Evolutionary conservation across 2,329 filamentous ascomycete genomes (phyloP).

Genomic region (Epichloe sibirici): DNA sequence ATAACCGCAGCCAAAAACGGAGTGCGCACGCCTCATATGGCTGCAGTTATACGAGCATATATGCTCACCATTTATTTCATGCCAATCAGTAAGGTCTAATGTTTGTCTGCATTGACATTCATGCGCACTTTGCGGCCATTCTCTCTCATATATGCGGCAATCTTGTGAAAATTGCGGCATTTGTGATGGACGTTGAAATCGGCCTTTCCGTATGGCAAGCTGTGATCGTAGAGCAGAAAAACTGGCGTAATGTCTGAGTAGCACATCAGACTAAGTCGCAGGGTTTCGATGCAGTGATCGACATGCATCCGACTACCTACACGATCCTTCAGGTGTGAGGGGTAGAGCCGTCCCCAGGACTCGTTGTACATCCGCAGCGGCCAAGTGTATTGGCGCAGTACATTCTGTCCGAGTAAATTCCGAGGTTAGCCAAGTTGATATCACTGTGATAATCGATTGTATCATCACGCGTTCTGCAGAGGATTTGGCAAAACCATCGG

Average conservation of each 20-base stretch:
- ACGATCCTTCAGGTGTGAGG: background rate
- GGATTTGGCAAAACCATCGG: no score
- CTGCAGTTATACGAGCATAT: no score
- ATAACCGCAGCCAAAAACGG: no score
- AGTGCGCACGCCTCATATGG: no score
- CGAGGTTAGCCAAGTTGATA: background rate
- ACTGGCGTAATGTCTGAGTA: conserved; percentile 3
- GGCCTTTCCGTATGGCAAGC: background rate
- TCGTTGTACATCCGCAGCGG: conserved; percentile 1
- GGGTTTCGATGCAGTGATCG: conserved; percentile 3
- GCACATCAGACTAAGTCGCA: conserved; percentile 3
- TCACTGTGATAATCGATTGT: no score
- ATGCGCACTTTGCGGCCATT: background rate
- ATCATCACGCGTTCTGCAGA: no score
- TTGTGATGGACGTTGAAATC: conserved; percentile 3
- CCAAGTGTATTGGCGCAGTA: conserved; percentile 3
- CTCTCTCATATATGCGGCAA: background rate
- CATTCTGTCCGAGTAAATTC: background rate
- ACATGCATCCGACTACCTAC: background rate
- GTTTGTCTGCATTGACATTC: background rate
- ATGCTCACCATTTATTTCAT: no score
- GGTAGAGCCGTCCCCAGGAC: conserved; percentile 1
- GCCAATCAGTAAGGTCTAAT: no score
- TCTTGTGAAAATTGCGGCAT: conserved; percentile 1
- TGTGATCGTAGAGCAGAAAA: background rate